These are phyloP conservation scores for Sinapis alba DNA, from an alignment of 441 rosid genomes.

Conservation along the genomic window DNA sequence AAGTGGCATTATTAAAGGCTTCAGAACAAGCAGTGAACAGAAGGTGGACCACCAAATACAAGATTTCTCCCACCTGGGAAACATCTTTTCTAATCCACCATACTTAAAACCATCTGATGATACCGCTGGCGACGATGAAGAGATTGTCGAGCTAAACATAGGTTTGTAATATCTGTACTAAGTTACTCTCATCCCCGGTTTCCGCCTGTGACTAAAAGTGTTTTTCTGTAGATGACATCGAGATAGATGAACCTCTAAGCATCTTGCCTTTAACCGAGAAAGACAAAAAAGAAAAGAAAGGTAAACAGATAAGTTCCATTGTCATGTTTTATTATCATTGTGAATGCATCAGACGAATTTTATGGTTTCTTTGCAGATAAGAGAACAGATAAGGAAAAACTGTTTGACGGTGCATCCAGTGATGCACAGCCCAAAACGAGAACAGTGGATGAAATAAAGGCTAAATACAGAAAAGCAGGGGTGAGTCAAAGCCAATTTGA, in stretches of 20 bases:
- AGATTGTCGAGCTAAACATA: slow-evolving; percentile 64
- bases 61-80: slow-evolving; percentile 57
- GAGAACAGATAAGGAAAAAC: slow-evolving; percentile 57
- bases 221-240: slow-evolving; percentile 71
- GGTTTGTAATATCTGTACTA: slow-evolving; percentile 51
- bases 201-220: slow-evolving; percentile 29
- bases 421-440: slow-evolving; percentile 64
- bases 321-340: not conserved
- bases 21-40: slow-evolving; percentile 50
- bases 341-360: not conserved
- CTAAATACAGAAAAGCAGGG: slow-evolving; percentile 77
- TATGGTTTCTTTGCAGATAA: slow-evolving; percentile 50
- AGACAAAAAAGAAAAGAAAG: slow-evolving; percentile 50
- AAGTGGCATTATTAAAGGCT: slow-evolving; percentile 61
- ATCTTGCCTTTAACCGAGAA: slow-evolving; percentile 45
- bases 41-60: slow-evolving; percentile 43
- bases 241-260: slow-evolving; percentile 62
- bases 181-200: slow-evolving; percentile 17
- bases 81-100: slow-evolving; percentile 73
- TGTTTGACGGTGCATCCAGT: slow-evolving; percentile 71
- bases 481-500: slow-evolving; percentile 40
- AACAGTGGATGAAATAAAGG: slow-evolving; percentile 83
- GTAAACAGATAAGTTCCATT: slow-evolving; percentile 29
- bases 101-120: slow-evolving; percentile 55
- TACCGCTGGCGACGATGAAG: slow-evolving; percentile 32